Evolutionary conservation across 2,329 filamentous ascomycete species (phyloP).

Genomic region (Pestalotiopsis sp.): DNA sequence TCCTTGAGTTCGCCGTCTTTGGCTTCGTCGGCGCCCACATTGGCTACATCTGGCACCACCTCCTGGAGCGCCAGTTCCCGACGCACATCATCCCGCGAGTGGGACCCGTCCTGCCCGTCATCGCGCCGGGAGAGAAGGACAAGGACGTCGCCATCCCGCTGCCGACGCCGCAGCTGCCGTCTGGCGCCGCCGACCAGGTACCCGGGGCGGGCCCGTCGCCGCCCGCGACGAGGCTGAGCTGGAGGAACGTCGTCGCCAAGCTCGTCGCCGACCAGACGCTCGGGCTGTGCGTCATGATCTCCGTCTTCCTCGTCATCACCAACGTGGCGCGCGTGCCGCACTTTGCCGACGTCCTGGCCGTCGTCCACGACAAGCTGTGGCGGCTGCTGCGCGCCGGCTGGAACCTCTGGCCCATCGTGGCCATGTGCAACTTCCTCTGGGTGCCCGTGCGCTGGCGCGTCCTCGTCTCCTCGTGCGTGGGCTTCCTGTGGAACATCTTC

Average conservation of each 20-base stretch:
- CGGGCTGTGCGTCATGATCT: conserved; percentile 34
- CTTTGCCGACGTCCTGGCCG: conserved; percentile 22
- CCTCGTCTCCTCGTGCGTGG: conserved; percentile 35
- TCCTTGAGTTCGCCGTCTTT: conserved; percentile 36
- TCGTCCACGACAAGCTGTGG: conserved; percentile 29
- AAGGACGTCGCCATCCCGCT: conserved; percentile 7
- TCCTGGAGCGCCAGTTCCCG: conserved; percentile 36
- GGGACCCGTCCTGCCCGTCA: conserved; percentile 15
- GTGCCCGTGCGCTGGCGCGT: conserved; percentile 36
- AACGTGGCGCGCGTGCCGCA: conserved; percentile 32
- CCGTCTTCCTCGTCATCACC: conserved; percentile 35
- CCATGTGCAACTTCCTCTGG: conserved; percentile 35
- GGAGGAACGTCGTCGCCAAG: conserved; percentile 34
- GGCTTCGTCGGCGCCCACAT: conserved; percentile 35
- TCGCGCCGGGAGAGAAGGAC: conserved; percentile 25
- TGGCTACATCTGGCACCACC: conserved; percentile 35
- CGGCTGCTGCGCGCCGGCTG: conserved; percentile 34
- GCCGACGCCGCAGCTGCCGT: neutral
- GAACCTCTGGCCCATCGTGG: conserved; percentile 37
- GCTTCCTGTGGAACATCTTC: conserved; percentile 38
- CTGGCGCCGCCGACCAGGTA: neutral
- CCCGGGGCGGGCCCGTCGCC: neutral
- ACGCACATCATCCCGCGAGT: conserved; percentile 23
- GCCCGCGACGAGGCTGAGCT: conserved; percentile 23
- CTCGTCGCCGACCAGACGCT: conserved; percentile 37